Evolutionary conservation across 805 yeast genomes (phyloP).

Genomic region (Saccharomycopsis javanensis): DNA sequence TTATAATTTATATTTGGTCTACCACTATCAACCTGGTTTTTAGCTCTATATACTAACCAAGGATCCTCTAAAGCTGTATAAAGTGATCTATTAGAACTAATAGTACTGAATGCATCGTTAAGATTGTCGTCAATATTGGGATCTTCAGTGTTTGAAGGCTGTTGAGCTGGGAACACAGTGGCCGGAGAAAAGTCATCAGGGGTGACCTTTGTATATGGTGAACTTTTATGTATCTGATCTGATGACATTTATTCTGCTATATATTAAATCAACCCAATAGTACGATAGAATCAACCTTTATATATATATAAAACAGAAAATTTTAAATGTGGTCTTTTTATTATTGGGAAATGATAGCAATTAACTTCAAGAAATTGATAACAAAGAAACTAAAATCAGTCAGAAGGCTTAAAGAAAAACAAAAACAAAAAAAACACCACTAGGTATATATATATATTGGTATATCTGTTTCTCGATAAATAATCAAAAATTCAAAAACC

Average conservation of each 20-base stretch:
- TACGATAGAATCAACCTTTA: too few species aligned
- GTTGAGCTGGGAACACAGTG: not conserved
- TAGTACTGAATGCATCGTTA: not conserved
- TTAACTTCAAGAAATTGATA: too few species aligned
- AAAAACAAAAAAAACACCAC: too few species aligned
- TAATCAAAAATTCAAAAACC: too few species aligned
- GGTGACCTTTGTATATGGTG: not conserved
- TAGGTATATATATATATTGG: too few species aligned
- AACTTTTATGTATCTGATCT: not conserved
- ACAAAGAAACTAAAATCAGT: too few species aligned
- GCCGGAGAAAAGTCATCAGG: slow-evolving; percentile 1
- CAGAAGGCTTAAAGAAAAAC: too few species aligned
- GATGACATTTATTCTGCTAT: not conserved
- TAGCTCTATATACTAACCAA: slow-evolving; percentile 2
- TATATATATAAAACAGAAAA: too few species aligned
- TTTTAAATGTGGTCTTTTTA: too few species aligned
- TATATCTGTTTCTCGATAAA: too few species aligned
- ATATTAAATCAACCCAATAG: not conserved
- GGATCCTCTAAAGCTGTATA: slow-evolving; percentile 8
- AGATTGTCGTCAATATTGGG: slow-evolving; percentile 26
- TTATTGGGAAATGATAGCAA: too few species aligned
- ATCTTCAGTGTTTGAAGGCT: slow-evolving; percentile 29
- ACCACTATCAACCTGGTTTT: not conserved
- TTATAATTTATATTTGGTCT: not conserved
- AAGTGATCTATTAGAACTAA: not conserved